Conservation (phyloP, 1,284 basidiomycete genomes). For the Ganoderma multipileum region DNA sequence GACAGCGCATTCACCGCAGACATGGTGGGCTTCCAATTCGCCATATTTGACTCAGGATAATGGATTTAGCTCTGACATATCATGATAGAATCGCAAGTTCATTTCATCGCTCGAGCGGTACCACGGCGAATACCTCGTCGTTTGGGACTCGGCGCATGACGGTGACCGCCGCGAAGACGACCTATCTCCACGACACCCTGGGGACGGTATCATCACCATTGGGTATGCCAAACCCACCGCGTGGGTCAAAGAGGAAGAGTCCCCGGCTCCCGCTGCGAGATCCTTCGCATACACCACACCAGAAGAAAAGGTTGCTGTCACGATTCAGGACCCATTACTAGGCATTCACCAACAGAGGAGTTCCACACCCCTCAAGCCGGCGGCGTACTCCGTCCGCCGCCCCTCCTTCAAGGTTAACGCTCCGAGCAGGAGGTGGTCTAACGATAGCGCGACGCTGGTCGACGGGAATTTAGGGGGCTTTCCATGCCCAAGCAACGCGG, state of each 20-base stretch:
- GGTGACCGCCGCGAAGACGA: conserved; percentile 21
- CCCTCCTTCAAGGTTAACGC: background rate
- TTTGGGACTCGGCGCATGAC: conserved; percentile 29
- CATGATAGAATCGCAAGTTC: conserved; percentile 12
- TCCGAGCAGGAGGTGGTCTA: background rate
- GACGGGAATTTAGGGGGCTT: background rate
- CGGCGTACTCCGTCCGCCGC: conserved; percentile 10
- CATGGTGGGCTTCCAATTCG: conserved; percentile 7
- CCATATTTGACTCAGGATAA: too few relatives aligned
- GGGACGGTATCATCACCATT: conserved; percentile 25
- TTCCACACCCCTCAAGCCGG: conserved; percentile 6
- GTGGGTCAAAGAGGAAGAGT: conserved; percentile 26
- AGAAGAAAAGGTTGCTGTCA: conserved; percentile 19
- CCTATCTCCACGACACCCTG: conserved; percentile 9
- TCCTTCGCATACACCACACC: background rate
- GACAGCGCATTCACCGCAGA: background rate
- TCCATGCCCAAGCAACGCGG: background rate
- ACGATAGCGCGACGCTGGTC: background rate
- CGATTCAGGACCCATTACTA: conserved; percentile 16
- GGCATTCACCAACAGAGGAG: background rate
- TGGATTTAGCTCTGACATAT: background rate
- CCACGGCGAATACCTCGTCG: conserved; percentile 30
- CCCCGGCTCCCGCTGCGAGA: background rate
- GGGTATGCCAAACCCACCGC: conserved; percentile 16
- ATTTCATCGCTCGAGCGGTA: conserved; percentile 24